phyloP scores from a whole-genome alignment of 139 green algal species.

The Micractinium sp. region DNA sequence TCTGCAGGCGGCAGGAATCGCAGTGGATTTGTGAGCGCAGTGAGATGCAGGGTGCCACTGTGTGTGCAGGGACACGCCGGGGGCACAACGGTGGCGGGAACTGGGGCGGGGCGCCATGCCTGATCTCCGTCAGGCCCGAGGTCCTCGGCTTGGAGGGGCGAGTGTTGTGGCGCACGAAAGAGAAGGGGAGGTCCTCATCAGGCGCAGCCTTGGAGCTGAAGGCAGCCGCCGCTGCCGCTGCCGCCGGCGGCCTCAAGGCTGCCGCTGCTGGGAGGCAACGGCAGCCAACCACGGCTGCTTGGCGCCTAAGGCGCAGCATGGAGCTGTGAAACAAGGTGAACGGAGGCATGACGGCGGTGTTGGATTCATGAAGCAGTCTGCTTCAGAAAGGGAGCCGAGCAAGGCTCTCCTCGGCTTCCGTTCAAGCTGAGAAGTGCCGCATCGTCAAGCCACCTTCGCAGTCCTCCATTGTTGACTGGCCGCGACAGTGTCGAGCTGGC shows the following conservation, averaged over 20 bases:
- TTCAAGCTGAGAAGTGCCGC: too few species aligned
- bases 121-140: constrained; percentile 9
- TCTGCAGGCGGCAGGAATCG: background rate
- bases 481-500: too few species aligned
- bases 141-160: background rate
- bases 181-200: background rate
- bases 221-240: background rate
- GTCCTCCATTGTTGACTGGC: too few species aligned
- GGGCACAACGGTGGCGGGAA: background rate
- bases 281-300: too few species aligned
- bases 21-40: background rate
- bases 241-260: too few species aligned
- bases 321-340: background rate
- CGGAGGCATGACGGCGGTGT: background rate
- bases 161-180: background rate
- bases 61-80: background rate
- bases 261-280: too few species aligned
- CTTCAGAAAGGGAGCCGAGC: too few species aligned
- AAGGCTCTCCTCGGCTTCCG: too few species aligned
- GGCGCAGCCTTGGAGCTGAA: background rate
- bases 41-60: background rate
- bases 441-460: too few species aligned
- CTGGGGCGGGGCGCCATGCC: background rate
- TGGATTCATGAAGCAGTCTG: background rate
- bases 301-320: too few species aligned